Percentiles rank a stretch among this genome's conserved stretches.
These are phyloP conservation scores for Aspergillus sp. DNA, from an alignment of 2,329 filamentous ascomycete species.

Conservation along the genomic window DNA sequence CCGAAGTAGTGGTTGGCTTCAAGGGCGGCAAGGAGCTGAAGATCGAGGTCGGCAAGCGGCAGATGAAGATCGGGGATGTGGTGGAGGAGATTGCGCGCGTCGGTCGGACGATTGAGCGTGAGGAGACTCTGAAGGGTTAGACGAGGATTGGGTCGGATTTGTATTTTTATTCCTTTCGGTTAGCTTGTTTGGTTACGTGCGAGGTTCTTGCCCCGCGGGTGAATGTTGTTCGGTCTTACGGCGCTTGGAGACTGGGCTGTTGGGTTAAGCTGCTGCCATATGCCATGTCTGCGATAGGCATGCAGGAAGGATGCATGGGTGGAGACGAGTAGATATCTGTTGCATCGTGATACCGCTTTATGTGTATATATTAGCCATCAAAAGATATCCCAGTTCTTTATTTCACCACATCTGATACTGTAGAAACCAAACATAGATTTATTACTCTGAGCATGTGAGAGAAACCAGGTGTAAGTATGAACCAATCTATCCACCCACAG, in stretches of 20 bases:
- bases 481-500: conserved; percentile 8
- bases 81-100: conserved; percentile 88
- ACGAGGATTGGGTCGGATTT: background rate
- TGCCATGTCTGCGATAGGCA: too few species aligned
- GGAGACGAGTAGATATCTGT: conserved; percentile 1
- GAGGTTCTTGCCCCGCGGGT: background rate
- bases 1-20: conserved; percentile 76
- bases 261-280: background rate
- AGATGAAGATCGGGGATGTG: conserved; percentile 79
- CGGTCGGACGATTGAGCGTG: conserved; percentile 76
- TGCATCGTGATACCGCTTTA: conserved; percentile 10
- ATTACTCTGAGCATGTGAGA: background rate
- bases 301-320: background rate
- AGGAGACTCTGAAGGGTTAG: conserved; percentile 69
- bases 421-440: background rate
- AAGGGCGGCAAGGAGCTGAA: conserved; percentile 93
- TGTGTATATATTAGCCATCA: conserved; percentile 12
- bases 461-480: background rate
- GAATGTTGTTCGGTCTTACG: background rate
- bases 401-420: background rate
- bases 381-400: conserved; percentile 3
- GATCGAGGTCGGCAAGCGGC: conserved; percentile 74
- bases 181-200: background rate
- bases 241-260: conserved; percentile 5
- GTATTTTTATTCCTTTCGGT: background rate